These are phyloP conservation scores for Sporothrix dimorphospora DNA, from an alignment of 2,329 filamentous ascomycete species.

Conservation along the genomic window DNA sequence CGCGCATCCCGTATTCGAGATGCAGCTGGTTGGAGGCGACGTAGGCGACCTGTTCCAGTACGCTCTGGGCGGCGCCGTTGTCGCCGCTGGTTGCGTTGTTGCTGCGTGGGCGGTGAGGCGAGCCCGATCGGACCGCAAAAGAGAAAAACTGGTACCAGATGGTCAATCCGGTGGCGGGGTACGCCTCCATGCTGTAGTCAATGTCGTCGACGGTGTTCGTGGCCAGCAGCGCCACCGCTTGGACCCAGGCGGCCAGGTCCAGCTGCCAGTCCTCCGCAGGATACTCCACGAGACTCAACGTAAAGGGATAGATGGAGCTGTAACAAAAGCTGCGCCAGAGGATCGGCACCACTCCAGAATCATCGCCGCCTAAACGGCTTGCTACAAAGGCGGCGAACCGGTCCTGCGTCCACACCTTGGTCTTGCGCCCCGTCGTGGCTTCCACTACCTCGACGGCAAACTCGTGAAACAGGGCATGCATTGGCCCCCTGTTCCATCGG, in stretches of 20 bases:
- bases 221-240: neutral
- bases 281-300: neutral
- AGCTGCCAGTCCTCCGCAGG: neutral
- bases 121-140: neutral
- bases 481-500: neutral
- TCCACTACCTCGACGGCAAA: conserved; percentile 17
- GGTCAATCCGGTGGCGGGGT: neutral
- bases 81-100: neutral
- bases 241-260: neutral
- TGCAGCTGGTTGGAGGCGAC: too few species aligned
- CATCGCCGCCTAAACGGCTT: neutral
- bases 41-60: neutral
- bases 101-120: neutral
- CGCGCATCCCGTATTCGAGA: too few species aligned
- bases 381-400: conserved; percentile 14
- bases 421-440: conserved; percentile 15
- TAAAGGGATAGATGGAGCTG: conserved; percentile 4
- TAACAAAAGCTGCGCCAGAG: conserved; percentile 16
- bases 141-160: neutral
- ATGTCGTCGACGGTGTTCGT: neutral
- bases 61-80: neutral
- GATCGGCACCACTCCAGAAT: neutral
- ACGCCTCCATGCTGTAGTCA: neutral
- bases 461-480: conserved; percentile 15
- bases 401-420: conserved; percentile 15